A percentile compares a stretch with the other conserved stretches of the same genome.
Evolutionary conservation across 2,329 filamentous ascomycete genomes (phyloP).

Genomic region (Pestalotiopsis sp.): DNA sequence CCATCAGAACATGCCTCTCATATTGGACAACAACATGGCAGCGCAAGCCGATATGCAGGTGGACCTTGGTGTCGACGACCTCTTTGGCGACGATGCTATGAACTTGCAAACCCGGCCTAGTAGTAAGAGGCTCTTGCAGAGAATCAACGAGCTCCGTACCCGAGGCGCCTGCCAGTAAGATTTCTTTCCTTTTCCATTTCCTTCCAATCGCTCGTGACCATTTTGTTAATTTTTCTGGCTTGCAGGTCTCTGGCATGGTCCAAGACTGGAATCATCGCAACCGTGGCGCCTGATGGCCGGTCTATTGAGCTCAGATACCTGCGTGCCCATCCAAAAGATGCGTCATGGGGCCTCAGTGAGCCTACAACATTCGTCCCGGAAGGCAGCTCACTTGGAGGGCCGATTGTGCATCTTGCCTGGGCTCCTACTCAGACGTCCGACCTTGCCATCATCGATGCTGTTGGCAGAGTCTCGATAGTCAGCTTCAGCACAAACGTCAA

Average conservation of each 20-base stretch:
- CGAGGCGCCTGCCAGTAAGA: conserved; percentile 83
- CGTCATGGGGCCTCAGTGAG: conserved; percentile 76
- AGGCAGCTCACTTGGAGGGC: conserved; percentile 63
- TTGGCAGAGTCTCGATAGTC: conserved; percentile 76
- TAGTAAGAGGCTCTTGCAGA: conserved; percentile 69
- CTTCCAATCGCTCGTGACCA: neutral
- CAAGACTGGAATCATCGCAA: conserved; percentile 81
- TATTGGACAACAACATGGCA: conserved; percentile 60
- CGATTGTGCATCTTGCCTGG: conserved; percentile 82
- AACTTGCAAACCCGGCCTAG: conserved; percentile 54
- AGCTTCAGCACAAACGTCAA: conserved; percentile 75
- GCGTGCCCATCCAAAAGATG: conserved; percentile 67
- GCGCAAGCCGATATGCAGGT: conserved; percentile 49
- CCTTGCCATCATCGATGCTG: conserved; percentile 79
- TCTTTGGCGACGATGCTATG: conserved; percentile 72
- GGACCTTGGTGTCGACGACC: conserved; percentile 66
- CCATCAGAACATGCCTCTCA: conserved; percentile 47
- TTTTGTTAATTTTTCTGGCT: neutral
- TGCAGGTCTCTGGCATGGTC: conserved; percentile 84
- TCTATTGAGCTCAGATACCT: conserved; percentile 75
- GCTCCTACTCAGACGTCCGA: conserved; percentile 73
- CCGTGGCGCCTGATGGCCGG: conserved; percentile 72
- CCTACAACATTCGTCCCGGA: conserved; percentile 67
- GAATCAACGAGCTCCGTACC: conserved; percentile 75
- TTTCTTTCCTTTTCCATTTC: neutral